phyloP scores from a whole-genome alignment of 2,329 filamentous ascomycete genomes.

The Diplodia seriata region DNA sequence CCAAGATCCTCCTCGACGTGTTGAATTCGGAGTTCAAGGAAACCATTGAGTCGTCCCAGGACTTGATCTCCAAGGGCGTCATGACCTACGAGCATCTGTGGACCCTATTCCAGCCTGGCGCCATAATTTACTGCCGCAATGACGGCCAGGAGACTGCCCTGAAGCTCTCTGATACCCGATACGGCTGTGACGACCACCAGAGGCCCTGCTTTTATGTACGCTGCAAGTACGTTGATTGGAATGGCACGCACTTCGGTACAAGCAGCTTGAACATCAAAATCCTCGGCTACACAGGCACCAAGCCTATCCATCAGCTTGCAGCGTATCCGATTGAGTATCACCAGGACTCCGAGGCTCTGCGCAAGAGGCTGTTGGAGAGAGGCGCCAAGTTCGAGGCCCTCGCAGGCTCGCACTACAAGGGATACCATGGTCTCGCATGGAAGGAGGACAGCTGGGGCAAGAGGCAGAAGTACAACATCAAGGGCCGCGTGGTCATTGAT shows the following conservation, averaged over 20 bases:
- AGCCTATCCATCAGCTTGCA: constrained; percentile 50
- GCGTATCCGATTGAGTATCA: constrained; percentile 57
- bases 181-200: constrained; percentile 44
- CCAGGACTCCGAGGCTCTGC: constrained; percentile 48
- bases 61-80: constrained; percentile 50
- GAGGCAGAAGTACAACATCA: constrained; percentile 53
- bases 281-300: constrained; percentile 49
- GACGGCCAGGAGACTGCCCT: constrained; percentile 48
- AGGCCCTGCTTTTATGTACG: constrained; percentile 48
- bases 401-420: constrained; percentile 58
- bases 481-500: constrained; percentile 61
- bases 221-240: constrained; percentile 48
- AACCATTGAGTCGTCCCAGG: constrained; percentile 50
- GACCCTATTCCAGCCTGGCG: constrained; percentile 53
- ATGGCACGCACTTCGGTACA: constrained; percentile 46
- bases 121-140: constrained; percentile 42
- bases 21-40: constrained; percentile 52
- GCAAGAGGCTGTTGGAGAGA: constrained; percentile 51
- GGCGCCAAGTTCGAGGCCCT: constrained; percentile 57
- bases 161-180: constrained; percentile 42
- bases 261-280: constrained; percentile 41
- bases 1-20: constrained; percentile 47
- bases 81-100: constrained; percentile 54
- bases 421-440: constrained; percentile 58
- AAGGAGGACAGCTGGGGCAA: constrained; percentile 41